A percentile compares a stretch with the other conserved stretches of the same genome.
phyloP scores from a whole-genome alignment of 129 eudicot species.

The Solidago caesia region DNA sequence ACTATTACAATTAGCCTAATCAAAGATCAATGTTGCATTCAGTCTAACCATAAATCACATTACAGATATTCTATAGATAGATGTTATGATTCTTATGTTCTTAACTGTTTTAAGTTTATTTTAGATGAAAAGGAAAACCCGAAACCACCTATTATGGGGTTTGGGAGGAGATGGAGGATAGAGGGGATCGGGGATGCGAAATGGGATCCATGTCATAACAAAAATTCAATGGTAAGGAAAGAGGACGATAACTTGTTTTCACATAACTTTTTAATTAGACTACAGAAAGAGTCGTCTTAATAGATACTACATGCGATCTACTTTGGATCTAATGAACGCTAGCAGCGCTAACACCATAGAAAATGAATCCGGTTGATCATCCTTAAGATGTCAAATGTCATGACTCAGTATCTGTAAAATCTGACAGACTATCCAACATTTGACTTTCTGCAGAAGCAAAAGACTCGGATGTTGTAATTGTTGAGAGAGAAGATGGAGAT shows the following conservation, averaged over 20 bases:
- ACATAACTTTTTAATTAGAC: not conserved
- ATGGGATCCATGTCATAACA: no score
- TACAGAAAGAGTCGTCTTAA: not conserved
- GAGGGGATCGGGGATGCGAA: no score
- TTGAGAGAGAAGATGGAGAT: conserved; percentile 77
- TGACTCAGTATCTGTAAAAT: conserved; percentile 60
- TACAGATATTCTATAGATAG: no score
- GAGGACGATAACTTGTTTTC: conserved; percentile 6
- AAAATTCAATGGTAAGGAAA: not conserved
- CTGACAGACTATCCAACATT: conserved; percentile 67
- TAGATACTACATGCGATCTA: conserved; percentile 20
- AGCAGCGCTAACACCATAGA: conserved; percentile 12
- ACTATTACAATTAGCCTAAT: no score
- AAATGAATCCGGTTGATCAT: not conserved
- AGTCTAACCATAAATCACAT: no score
- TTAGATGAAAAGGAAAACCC: no score
- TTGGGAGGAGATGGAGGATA: no score
- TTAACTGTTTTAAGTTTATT: no score
- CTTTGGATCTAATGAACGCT: conserved; percentile 5
- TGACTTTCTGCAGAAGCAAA: conserved; percentile 93
- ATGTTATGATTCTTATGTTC: no score
- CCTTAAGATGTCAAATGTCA: conserved; percentile 33
- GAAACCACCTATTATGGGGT: no score
- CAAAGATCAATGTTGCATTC: no score
- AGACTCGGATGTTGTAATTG: conserved; percentile 66